Evolutionary conservation across 2,329 filamentous ascomycete species (phyloP).

Genomic region (Ciborinia camelliae): DNA sequence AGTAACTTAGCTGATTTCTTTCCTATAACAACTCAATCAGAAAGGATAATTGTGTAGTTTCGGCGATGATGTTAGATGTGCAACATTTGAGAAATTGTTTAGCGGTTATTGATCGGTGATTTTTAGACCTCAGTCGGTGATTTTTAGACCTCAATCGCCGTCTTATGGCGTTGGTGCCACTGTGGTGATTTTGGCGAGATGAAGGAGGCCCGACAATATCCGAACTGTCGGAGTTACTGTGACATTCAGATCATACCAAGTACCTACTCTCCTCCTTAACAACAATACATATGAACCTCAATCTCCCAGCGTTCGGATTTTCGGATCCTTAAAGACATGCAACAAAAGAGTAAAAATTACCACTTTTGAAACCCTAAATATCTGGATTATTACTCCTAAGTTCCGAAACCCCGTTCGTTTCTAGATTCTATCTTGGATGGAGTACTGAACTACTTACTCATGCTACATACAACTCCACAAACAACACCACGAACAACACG

Average conservation of each 20-base stretch:
- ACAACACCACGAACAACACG: too few species aligned
- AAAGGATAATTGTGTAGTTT: too few species aligned
- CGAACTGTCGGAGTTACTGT: not conserved
- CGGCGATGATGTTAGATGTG: constrained; percentile 2
- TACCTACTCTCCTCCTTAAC: too few species aligned
- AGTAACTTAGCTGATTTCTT: too few species aligned
- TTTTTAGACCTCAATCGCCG: too few species aligned
- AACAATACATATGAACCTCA: not conserved
- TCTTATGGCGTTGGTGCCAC: not conserved
- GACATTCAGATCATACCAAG: too few species aligned
- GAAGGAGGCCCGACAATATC: not conserved
- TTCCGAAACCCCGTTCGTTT: not conserved
- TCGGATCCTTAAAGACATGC: not conserved
- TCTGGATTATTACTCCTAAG: not conserved
- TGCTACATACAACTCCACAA: not conserved
- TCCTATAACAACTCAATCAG: too few species aligned
- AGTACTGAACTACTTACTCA: not conserved
- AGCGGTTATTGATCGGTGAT: too few species aligned
- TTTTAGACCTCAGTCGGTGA: too few species aligned
- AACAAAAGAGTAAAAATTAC: not conserved
- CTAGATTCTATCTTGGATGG: not conserved
- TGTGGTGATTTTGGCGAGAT: constrained; percentile 2
- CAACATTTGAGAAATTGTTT: too few species aligned
- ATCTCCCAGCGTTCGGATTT: not conserved
- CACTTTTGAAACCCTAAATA: not conserved